These are phyloP conservation scores for Pochonia chlamydosporia DNA, from an alignment of 2,329 filamentous ascomycete genomes.

Conservation along the genomic window DNA sequence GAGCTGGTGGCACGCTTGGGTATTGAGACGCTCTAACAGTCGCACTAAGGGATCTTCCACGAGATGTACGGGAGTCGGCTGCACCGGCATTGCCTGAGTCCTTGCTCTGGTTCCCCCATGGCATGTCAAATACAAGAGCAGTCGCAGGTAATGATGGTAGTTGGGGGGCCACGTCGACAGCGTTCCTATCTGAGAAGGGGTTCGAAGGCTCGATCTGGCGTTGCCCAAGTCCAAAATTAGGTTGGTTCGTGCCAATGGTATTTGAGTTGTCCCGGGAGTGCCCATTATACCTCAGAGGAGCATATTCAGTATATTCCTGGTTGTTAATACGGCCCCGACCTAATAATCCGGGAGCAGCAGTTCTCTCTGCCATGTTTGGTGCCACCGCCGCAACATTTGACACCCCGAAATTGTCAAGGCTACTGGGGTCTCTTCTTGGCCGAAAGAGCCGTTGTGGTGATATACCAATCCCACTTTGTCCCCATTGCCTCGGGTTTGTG, in stretches of 20 bases:
- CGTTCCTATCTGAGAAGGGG: slow-evolving; percentile 46
- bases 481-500: slow-evolving; percentile 11
- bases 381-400: background rate
- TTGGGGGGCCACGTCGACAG: slow-evolving; percentile 22
- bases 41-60: slow-evolving; percentile 37
- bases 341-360: background rate
- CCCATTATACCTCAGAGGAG: background rate
- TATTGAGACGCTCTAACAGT: slow-evolving; percentile 17
- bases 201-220: slow-evolving; percentile 16
- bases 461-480: slow-evolving; percentile 9
- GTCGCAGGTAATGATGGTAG: slow-evolving; percentile 5
- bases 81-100: slow-evolving; percentile 13
- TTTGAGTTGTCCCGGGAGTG: background rate
- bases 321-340: background rate
- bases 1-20: slow-evolving; percentile 21
- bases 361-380: background rate
- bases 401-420: slow-evolving; percentile 12
- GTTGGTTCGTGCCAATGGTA: background rate
- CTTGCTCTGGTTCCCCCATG: background rate
- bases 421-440: slow-evolving; percentile 13
- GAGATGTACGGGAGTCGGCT: slow-evolving; percentile 41
- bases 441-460: slow-evolving; percentile 15
- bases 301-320: background rate
- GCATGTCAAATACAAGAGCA: background rate
- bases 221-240: background rate